phyloP scores from a whole-genome alignment of 768 basidiomycete genomes.

The Infundibulicybe gibba region DNA sequence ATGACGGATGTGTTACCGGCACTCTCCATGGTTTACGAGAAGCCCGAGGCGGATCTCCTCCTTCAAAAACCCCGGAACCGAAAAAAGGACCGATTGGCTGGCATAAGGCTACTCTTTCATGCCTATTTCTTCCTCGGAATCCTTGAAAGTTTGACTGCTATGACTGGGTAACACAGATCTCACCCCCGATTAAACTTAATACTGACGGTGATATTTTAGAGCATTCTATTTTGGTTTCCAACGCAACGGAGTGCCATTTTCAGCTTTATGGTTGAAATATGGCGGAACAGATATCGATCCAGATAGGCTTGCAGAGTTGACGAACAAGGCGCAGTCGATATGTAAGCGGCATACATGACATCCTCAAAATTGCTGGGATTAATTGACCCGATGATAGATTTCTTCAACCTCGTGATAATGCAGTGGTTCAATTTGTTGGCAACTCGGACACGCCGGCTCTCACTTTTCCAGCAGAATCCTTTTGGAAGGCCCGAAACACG shows the following conservation, averaged over 20 bases:
- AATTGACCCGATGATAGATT: slow-evolving; percentile 16
- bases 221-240: slow-evolving; percentile 37
- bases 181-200: background rate
- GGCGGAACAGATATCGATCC: slow-evolving; percentile 28
- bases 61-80: slow-evolving; percentile 50
- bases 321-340: slow-evolving; percentile 45
- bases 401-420: slow-evolving; percentile 51
- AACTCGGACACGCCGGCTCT: slow-evolving; percentile 49
- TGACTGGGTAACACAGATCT: slow-evolving; percentile 36
- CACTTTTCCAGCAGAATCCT: slow-evolving; percentile 54
- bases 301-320: slow-evolving; percentile 32
- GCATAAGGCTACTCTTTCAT: slow-evolving; percentile 50
- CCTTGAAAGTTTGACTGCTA: slow-evolving; percentile 41
- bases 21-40: slow-evolving; percentile 53
- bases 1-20: slow-evolving; percentile 56
- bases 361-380: background rate
- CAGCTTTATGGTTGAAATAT: slow-evolving; percentile 40
- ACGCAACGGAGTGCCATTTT: slow-evolving; percentile 43
- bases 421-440: slow-evolving; percentile 61
- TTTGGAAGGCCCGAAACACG: slow-evolving; percentile 5
- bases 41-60: slow-evolving; percentile 57
- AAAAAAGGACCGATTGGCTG: slow-evolving; percentile 52
- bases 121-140: slow-evolving; percentile 57
- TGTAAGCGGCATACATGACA: slow-evolving; percentile 11
- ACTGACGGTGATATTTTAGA: background rate